phyloP scores from a whole-genome alignment of 1,284 basidiomycete genomes.

The Trametes pubescens region DNA sequence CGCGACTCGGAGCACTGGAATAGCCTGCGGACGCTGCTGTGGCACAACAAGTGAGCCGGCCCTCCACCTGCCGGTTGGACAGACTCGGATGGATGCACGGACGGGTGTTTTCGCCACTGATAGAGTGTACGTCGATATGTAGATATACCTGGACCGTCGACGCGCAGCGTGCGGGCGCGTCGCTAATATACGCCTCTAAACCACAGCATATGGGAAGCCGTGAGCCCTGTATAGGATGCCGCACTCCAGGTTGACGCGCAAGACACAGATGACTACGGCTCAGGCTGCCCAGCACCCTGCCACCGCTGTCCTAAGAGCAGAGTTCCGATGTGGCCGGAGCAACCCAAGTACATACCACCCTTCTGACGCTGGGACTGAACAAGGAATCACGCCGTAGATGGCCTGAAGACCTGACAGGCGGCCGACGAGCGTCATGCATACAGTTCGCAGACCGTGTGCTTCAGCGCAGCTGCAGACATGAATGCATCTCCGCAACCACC shows the following conservation, averaged over 20 bases:
- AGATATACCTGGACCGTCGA: slow-evolving; percentile 20
- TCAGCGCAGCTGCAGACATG: not conserved
- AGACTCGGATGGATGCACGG: not conserved
- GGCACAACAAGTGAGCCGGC: slow-evolving; percentile 72
- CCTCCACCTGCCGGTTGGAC: not conserved
- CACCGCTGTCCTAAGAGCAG: not conserved
- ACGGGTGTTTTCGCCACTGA: not conserved
- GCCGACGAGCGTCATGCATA: slow-evolving; percentile 5
- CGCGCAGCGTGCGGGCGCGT: not conserved
- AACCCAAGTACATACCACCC: not conserved
- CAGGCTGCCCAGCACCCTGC: not conserved
- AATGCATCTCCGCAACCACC: not conserved
- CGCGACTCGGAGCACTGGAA: slow-evolving; percentile 82
- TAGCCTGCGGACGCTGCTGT: slow-evolving; percentile 73
- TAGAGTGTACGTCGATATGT: slow-evolving; percentile 8
- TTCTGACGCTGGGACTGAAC: not conserved
- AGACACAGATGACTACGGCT: not conserved
- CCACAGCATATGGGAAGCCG: not conserved
- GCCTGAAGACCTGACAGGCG: not conserved
- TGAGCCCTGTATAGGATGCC: not conserved
- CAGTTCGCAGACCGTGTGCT: not conserved
- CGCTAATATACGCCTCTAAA: slow-evolving; percentile 4
- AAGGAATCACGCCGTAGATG: not conserved
- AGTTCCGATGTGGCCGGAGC: slow-evolving; percentile 3
- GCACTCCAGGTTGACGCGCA: not conserved